These are phyloP conservation scores for Conidiobolus incongruus DNA, from an alignment of 371 early-diverging fungal species.

Conservation along the genomic window DNA sequence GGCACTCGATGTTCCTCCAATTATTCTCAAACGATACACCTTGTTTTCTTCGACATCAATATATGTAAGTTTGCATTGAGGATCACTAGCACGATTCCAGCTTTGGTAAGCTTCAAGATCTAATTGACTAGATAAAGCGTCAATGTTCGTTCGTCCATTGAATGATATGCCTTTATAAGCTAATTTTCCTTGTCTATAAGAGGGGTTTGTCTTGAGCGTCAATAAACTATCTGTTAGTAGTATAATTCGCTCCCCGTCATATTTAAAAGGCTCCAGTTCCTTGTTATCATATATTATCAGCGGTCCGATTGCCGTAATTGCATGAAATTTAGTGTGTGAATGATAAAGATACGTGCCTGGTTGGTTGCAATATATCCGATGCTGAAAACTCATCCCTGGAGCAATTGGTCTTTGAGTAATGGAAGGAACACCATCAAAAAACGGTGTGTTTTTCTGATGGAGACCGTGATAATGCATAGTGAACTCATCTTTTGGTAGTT, in stretches of 20 bases:
- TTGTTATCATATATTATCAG: neutral
- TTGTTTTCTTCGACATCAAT: constrained; percentile 1
- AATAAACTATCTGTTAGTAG: constrained; percentile 5
- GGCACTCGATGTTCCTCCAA: neutral
- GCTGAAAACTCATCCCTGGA: constrained; percentile 17
- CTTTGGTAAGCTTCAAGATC: too few relatives aligned
- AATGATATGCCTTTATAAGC: constrained; percentile 11
- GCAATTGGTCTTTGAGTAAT: constrained; percentile 24
- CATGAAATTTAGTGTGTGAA: constrained; percentile 13
- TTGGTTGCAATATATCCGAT: constrained; percentile 14
- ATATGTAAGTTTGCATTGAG: neutral
- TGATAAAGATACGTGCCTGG: constrained; percentile 27
- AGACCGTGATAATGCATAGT: constrained; percentile 49
- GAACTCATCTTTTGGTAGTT: constrained; percentile 11
- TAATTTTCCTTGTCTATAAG: constrained; percentile 9
- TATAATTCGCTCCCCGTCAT: constrained; percentile 12
- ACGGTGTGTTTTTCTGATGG: constrained; percentile 31
- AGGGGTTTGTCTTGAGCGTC: neutral
- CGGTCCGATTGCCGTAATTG: neutral
- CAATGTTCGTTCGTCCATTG: constrained; percentile 3
- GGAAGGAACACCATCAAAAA: constrained; percentile 37
- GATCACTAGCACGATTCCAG: neutral
- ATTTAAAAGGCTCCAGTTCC: neutral
- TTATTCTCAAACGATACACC: constrained; percentile 1
- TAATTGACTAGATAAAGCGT: too few relatives aligned